Percentiles rank a stretch among this genome's conserved stretches.
These are phyloP conservation scores for Metarhizium anisopliae DNA, from an alignment of 2,329 filamentous ascomycete genomes.

Conservation along the genomic window DNA sequence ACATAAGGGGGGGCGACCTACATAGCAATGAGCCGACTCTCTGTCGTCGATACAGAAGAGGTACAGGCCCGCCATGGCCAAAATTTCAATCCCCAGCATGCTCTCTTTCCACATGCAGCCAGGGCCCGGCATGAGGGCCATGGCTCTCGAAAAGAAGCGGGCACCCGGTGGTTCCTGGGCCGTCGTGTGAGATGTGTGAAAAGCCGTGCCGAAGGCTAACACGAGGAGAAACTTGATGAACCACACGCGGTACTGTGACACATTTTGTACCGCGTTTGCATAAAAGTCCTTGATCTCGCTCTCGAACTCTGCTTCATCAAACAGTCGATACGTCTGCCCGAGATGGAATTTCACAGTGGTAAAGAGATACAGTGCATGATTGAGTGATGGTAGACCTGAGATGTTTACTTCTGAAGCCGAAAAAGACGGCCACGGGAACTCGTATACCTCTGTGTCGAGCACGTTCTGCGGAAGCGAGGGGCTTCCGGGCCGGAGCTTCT, in stretches of 20 bases:
- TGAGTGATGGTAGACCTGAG: background rate
- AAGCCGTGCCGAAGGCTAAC: constrained; percentile 29
- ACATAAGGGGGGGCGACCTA: constrained; percentile 6
- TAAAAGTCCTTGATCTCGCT: constrained; percentile 11
- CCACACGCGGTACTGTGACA: constrained; percentile 27
- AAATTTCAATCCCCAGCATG: constrained; percentile 26
- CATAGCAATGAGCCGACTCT: constrained; percentile 22
- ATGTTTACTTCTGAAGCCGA: background rate
- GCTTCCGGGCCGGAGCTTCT: background rate
- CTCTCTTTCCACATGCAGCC: constrained; percentile 26
- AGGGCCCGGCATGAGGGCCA: constrained; percentile 27
- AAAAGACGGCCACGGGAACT: background rate
- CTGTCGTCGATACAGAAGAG: constrained; percentile 28
- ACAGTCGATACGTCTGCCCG: background rate
- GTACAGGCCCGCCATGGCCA: constrained; percentile 27
- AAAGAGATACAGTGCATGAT: background rate
- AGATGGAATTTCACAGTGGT: background rate
- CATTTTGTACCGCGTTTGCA: constrained; percentile 11
- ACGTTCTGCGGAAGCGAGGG: background rate
- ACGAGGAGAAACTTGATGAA: constrained; percentile 42
- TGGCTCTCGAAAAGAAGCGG: constrained; percentile 23
- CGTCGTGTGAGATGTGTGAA: constrained; percentile 12
- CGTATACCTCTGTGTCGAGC: background rate
- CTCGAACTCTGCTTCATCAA: background rate
- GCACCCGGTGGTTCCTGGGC: constrained; percentile 19